Evolutionary conservation across 192 early-diverging fungal genomes (phyloP).

Genomic region (Rhizophagus sp.): DNA sequence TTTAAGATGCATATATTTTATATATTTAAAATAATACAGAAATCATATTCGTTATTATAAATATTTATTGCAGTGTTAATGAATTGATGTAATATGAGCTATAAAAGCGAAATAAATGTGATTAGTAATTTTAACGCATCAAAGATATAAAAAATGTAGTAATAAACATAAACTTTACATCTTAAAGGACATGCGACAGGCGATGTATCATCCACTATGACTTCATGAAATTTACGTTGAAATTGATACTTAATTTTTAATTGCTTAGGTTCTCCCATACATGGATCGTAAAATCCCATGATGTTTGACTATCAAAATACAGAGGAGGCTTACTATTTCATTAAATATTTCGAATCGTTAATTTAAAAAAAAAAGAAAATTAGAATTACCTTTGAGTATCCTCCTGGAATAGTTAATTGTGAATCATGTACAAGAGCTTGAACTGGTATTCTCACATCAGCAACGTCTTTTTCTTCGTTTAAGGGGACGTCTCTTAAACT

Average conservation of each 20-base stretch:
- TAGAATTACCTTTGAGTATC: conserved; percentile 75
- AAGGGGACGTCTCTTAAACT: conserved; percentile 20
- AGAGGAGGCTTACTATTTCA: neutral
- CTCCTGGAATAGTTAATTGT: conserved; percentile 85
- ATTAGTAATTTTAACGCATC: neutral
- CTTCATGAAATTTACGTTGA: conserved; percentile 76
- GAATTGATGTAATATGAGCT: neutral
- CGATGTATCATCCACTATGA: conserved; percentile 74
- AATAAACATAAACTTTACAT: conserved; percentile 42
- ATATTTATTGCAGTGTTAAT: neutral
- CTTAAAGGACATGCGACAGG: conserved; percentile 83
- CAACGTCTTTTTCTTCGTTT: conserved; percentile 36
- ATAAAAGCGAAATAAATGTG: neutral
- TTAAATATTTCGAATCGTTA: conserved; percentile 1
- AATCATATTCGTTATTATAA: neutral
- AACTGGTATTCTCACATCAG: conserved; percentile 87
- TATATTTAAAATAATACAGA: no score
- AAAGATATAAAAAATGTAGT: neutral
- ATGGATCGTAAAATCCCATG: conserved; percentile 95
- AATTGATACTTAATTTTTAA: conserved; percentile 87
- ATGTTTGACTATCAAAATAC: conserved; percentile 65
- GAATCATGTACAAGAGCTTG: conserved; percentile 83
- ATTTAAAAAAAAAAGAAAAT: neutral
- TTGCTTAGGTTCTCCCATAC: conserved; percentile 83
- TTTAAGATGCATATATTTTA: no score